Base-by-base conservation (phyloP, 2,329 filamentous ascomycete genomes). In the Claviceps digitariae region DNA sequence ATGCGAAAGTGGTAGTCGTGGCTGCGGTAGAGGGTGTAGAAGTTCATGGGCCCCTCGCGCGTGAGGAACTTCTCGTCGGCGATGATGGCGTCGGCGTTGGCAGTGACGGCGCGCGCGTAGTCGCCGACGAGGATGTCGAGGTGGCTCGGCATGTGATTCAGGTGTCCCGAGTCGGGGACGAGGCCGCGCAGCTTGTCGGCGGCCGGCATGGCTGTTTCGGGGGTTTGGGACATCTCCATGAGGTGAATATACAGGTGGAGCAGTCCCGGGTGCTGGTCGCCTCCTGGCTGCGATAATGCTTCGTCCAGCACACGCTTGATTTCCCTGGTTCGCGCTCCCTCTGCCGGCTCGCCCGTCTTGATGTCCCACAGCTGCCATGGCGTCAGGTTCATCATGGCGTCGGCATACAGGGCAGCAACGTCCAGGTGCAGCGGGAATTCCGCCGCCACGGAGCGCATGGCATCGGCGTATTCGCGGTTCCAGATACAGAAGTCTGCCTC, bases 111-210 rank as follows among this genome's bases (percentile, higher is more conserved):
- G 9, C 73, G 72, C 31, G 76, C 71, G 62, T 89, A 90, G 60
- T 89, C 79, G 13, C 87, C 87, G 29, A 82, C 77, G 0, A 90
- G 74, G 12, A 87, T 77, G 63, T 90, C 86, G 38, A 90, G 72
- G 64, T 91, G 87, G 0, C 81, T 81, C 0, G 86, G 86, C 87
- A 91, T 90, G 61, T 89, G 85, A 43, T 82, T 73, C 0, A 87
- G 68, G 64, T 90, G 86, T 0, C 84, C 85, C 0, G 79, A 74
- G 62, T 88, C 84, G 0, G 84, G 84, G 0, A 84, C 77, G 2
- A 88, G 73, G 10, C 72, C 74, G 23, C 84, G 79, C 12, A 89
- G 72, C 17, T 71, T 68, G 60, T 88, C 76, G 5, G 83, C 84
- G 0, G 76, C 72, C 0, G 75, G 69, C 17, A 87, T 64, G 1